Base-by-base conservation (phyloP, 1,284 basidiomycete species). In the Mycena sp. region DNA sequence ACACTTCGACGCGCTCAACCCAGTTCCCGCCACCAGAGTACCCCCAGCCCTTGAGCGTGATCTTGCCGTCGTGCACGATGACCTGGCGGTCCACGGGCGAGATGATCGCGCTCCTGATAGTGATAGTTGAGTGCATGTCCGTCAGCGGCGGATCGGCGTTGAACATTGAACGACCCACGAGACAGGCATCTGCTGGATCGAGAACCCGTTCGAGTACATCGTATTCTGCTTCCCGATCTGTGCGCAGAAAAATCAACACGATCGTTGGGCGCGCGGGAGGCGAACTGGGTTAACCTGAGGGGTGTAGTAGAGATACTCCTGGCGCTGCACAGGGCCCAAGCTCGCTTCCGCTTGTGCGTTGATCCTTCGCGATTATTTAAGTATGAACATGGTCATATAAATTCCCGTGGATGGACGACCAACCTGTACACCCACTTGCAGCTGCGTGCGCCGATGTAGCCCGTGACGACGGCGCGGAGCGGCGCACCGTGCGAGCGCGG, bases 391-490 rank as follows among this genome's bases (percentile, higher is more conserved):
- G n/a, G n/a, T n/a, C n/a, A n/a, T n/a, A n/a, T n/a, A n/a, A n/a
- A n/a, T n/a, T n/a, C n/a, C n/a, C n/a, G n/a, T n/a, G n/a, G n/a
- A n/a, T n/a, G n/a, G n/a, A n/a, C n/a, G n/a, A n/a, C n/a, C n/a
- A n/a, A n/a, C n/a, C 77, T 76, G 63, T 85, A 83, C 16, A 87
- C 75, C 86, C 85, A 87, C 67, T 87, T 88, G 69, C 80, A 78
- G 61, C 81, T 85, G 44, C 86, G 73, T 3, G 86, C 86, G 25
- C 86, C 86, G 44, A 87, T 87, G 68, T 85, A 82, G n/a, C 85
- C 85, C 0, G 85, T 76, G 6, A 87, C 81, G 52, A 87, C 82
- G 17, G 83, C 70, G 14, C 85, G 81, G 25, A 87, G 75, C 0
- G 87, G 86, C 23, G 73, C 80, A n/a, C 86, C 86, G 58, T 87